Conservation (phyloP, 495 filamentous ascomycete species). For the Penicillium coffeae region DNA sequence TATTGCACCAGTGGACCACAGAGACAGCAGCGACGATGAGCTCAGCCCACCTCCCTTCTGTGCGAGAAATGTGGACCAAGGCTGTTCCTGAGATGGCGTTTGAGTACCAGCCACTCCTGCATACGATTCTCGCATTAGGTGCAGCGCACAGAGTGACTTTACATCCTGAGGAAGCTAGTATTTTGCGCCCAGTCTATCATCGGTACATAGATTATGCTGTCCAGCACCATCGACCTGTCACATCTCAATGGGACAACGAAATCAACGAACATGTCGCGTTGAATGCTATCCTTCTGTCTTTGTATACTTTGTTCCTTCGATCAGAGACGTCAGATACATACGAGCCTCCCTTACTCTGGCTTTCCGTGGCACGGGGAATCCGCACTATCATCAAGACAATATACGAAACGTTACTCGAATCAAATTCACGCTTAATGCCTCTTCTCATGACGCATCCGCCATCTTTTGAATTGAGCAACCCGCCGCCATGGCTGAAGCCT, state of each 20-base stretch:
- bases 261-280: conserved; percentile 14
- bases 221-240: conserved; percentile 13
- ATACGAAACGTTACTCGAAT: conserved; percentile 7
- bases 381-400: conserved; percentile 12
- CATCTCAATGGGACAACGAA: conserved; percentile 8
- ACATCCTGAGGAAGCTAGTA: conserved; percentile 12
- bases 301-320: conserved; percentile 18
- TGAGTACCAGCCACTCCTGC: conserved; percentile 22
- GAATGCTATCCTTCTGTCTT: conserved; percentile 17
- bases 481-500: too few species aligned
- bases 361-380: conserved; percentile 18
- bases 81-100: conserved; percentile 22
- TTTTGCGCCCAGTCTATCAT: conserved; percentile 18
- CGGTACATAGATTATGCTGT: conserved; percentile 19
- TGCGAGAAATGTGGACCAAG: conserved; percentile 17
- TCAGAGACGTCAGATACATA: conserved; percentile 15
- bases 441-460: conserved; percentile 13
- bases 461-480: conserved; percentile 4
- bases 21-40: conserved; percentile 19
- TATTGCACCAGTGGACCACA: conserved; percentile 22
- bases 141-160: conserved; percentile 19
- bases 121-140: conserved; percentile 20
- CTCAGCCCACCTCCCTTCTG: conserved; percentile 12
- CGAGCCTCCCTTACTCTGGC: conserved; percentile 19
- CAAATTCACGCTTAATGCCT: conserved; percentile 11